Evolutionary conservation across 305 asterid genomes (phyloP).

Genomic region (Lippia alba): DNA sequence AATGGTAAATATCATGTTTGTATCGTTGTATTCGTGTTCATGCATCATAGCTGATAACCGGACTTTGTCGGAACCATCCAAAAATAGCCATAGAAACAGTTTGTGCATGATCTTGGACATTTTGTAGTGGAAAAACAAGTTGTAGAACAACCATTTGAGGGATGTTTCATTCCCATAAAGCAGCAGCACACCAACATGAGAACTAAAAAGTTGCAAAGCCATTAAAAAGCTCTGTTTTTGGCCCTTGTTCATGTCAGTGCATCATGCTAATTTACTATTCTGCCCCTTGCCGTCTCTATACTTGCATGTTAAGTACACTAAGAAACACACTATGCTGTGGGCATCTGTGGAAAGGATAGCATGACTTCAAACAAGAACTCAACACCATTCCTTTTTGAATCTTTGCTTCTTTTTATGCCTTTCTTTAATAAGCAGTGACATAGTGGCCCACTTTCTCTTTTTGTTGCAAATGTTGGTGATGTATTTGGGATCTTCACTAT

Average conservation of each 20-base stretch:
- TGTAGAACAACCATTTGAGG: slow-evolving; percentile 25
- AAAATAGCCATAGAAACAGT: too few relatives aligned
- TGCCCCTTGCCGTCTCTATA: neutral
- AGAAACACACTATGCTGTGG: neutral
- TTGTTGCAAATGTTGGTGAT: too few relatives aligned
- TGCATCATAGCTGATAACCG: too few relatives aligned
- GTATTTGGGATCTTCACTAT: too few relatives aligned
- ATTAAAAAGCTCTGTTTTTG: slow-evolving; percentile 27
- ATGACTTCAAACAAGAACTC: too few relatives aligned
- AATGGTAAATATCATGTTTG: too few relatives aligned
- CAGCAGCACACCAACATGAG: slow-evolving; percentile 3
- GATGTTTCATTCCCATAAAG: neutral
- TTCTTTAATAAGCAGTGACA: too few relatives aligned
- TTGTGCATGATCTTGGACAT: neutral
- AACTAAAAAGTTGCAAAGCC: slow-evolving; percentile 5
- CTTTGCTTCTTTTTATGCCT: too few relatives aligned
- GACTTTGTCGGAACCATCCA: too few relatives aligned
- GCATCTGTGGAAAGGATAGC: neutral
- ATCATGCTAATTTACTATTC: slow-evolving; percentile 2
- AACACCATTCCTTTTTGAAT: too few relatives aligned
- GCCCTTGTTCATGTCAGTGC: slow-evolving; percentile 11
- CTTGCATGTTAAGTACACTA: neutral
- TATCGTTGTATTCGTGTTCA: too few relatives aligned
- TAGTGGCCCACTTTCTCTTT: too few relatives aligned
- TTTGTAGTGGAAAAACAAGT: slow-evolving; percentile 26